Conservation (phyloP, 2,329 filamentous ascomycete species). For the Arthroderma sp. region DNA sequence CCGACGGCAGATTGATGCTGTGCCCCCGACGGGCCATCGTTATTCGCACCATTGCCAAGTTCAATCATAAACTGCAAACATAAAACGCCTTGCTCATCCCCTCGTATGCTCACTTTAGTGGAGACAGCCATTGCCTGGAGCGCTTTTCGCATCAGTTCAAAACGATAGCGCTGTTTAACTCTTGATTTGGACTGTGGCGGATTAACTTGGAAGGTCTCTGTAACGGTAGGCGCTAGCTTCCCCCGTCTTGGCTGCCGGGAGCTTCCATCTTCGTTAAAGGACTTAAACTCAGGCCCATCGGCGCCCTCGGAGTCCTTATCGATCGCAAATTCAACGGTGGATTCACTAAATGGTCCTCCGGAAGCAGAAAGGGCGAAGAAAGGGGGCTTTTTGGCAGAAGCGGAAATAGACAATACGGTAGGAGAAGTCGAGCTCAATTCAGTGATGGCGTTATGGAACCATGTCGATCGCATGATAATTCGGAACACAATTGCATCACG, state of each 20-base stretch:
- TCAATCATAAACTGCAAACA: constrained; percentile 96
- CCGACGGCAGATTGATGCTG: constrained; percentile 11
- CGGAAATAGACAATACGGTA: constrained; percentile 54
- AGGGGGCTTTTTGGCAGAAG: constrained; percentile 47
- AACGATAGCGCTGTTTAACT: constrained; percentile 72
- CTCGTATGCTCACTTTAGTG: constrained; percentile 80
- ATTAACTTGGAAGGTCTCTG: constrained; percentile 41
- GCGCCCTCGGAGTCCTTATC: constrained; percentile 23
- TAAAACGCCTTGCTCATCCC: constrained; percentile 78
- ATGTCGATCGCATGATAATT: constrained; percentile 68
- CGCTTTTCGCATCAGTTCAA: constrained; percentile 71
- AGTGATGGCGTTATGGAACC: constrained; percentile 38
- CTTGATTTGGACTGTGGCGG: constrained; percentile 46
- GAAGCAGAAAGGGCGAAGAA: constrained; percentile 61
- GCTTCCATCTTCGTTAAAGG: constrained; percentile 25
- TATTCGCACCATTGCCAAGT: constrained; percentile 46
- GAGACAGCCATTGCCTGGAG: constrained; percentile 85
- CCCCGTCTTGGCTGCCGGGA: constrained; percentile 21
- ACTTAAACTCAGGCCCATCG: constrained; percentile 19
- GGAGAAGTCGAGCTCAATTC: constrained; percentile 55
- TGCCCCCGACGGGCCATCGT: constrained; percentile 12
- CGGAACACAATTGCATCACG: constrained; percentile 71
- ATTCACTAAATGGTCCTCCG: constrained; percentile 46
- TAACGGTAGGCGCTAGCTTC: constrained; percentile 31
- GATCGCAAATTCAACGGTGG: constrained; percentile 47